Conservation (phyloP, 1,284 basidiomycete genomes). For the Exobasidium rhododendri region DNA sequence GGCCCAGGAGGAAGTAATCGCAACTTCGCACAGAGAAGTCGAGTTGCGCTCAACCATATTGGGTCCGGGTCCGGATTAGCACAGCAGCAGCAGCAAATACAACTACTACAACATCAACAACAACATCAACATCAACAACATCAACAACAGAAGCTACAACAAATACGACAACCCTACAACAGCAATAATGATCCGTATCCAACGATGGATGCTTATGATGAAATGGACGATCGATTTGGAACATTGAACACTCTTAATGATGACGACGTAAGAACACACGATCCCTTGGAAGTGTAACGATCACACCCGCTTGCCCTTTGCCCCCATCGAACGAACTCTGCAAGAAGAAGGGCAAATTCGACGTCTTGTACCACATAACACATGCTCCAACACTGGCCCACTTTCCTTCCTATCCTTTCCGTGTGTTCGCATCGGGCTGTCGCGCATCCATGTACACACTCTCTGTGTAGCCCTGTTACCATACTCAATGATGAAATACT, state of each 20-base stretch:
- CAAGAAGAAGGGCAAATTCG: too few species aligned
- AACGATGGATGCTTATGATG: not conserved
- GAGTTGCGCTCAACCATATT: not conserved
- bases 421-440: too few species aligned
- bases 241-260: not conserved
- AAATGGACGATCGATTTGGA: not conserved
- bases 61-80: too few species aligned
- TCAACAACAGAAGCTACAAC: not conserved
- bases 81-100: not conserved
- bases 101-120: not conserved
- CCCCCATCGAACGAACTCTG: too few species aligned
- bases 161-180: not conserved
- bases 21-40: constrained; percentile 11
- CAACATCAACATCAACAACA: not conserved
- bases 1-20: constrained; percentile 4
- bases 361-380: too few species aligned
- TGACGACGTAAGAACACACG: constrained; percentile 10
- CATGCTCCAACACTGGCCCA: too few species aligned
- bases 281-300: constrained; percentile 12
- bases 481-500: too few species aligned
- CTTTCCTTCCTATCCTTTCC: too few species aligned
- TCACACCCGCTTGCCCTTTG: too few species aligned
- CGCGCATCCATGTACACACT: too few species aligned
- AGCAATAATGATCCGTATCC: not conserved
- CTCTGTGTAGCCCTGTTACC: too few species aligned